Conservation (phyloP, 1,139 yeast genomes). For the Pichia sp. region DNA sequence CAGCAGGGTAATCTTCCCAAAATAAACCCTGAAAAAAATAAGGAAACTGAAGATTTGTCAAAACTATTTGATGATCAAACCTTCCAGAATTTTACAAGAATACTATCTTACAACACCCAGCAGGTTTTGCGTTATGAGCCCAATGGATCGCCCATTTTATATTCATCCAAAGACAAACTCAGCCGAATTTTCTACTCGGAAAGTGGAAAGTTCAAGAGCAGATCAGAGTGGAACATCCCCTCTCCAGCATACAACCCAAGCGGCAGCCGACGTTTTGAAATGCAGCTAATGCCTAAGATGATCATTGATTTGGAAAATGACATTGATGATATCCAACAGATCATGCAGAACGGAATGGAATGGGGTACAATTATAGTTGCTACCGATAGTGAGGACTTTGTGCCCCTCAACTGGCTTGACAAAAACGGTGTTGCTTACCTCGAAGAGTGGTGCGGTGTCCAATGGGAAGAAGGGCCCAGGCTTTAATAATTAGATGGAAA, state of each 20-base stretch:
- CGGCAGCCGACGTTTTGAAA: conserved; percentile 63
- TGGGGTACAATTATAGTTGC: conserved; percentile 94
- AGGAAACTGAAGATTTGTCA: conserved; percentile 39
- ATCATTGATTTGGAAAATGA: conserved; percentile 71
- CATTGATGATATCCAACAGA: conserved; percentile 27
- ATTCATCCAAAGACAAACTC: conserved; percentile 58
- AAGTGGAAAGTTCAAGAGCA: conserved; percentile 27
- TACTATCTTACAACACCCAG: conserved; percentile 73
- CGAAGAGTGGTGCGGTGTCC: conserved; percentile 91
- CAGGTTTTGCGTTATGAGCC: conserved; percentile 83
- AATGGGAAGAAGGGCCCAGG: conserved; percentile 71
- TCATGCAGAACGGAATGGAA: conserved; percentile 72
- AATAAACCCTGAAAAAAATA: conserved; percentile 19
- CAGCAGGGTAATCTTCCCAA: conserved; percentile 24
- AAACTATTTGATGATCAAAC: conserved; percentile 65
- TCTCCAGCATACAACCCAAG: conserved; percentile 59
- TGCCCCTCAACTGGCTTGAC: conserved; percentile 48
- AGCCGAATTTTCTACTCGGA: conserved; percentile 39
- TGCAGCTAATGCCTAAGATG: conserved; percentile 92
- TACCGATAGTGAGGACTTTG: conserved; percentile 69
- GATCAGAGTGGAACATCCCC: conserved; percentile 38
- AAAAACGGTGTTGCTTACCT: conserved; percentile 71
- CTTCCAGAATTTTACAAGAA: conserved; percentile 72
- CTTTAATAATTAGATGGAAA: not conserved
- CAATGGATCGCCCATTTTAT: conserved; percentile 70